A percentile compares a stretch with the other conserved stretches of the same genome.
These are phyloP conservation scores for Calcarisporium arbuscula DNA, from an alignment of 2,329 filamentous ascomycete species.

Conservation along the genomic window DNA sequence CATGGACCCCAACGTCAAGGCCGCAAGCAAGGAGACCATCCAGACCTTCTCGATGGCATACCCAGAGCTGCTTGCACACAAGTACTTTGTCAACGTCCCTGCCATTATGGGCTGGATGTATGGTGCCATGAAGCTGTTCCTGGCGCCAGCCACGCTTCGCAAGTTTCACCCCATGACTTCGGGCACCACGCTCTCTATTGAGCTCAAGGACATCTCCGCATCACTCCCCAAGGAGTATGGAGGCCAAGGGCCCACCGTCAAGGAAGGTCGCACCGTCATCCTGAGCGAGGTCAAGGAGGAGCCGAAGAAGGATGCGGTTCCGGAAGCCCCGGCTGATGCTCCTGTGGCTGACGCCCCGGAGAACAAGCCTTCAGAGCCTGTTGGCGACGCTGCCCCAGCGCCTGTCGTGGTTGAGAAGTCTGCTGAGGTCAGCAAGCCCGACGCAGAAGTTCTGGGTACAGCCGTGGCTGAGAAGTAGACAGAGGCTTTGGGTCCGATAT, in stretches of 20 bases:
- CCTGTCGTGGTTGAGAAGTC: too few relatives aligned
- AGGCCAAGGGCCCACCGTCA: constrained; percentile 53
- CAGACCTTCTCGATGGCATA: constrained; percentile 75
- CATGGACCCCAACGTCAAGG: constrained; percentile 69
- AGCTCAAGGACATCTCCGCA: constrained; percentile 52
- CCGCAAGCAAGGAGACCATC: constrained; percentile 74
- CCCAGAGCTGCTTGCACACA: constrained; percentile 75
- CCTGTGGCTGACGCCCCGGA: constrained; percentile 6
- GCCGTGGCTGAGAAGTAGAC: constrained; percentile 9
- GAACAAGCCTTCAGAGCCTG: constrained; percentile 6
- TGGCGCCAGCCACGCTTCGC: constrained; percentile 66
- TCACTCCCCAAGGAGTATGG: constrained; percentile 73
- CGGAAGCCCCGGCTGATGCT: constrained; percentile 7
- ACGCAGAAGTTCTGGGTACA: too few relatives aligned
- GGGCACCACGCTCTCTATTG: constrained; percentile 60
- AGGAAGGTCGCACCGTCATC: constrained; percentile 26
- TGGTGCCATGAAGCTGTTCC: constrained; percentile 66
- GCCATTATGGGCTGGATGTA: constrained; percentile 86
- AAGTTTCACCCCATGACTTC: constrained; percentile 76
- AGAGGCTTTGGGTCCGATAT: constrained; percentile 9
- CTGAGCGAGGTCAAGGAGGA: constrained; percentile 15
- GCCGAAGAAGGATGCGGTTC: constrained; percentile 5
- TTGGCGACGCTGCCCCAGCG: too few relatives aligned
- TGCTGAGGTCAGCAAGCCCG: constrained; percentile 6
- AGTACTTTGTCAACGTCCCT: constrained; percentile 95